These are phyloP conservation scores for Tetrapisispora arboricola DNA, from an alignment of 805 yeast species.

Conservation along the genomic window DNA sequence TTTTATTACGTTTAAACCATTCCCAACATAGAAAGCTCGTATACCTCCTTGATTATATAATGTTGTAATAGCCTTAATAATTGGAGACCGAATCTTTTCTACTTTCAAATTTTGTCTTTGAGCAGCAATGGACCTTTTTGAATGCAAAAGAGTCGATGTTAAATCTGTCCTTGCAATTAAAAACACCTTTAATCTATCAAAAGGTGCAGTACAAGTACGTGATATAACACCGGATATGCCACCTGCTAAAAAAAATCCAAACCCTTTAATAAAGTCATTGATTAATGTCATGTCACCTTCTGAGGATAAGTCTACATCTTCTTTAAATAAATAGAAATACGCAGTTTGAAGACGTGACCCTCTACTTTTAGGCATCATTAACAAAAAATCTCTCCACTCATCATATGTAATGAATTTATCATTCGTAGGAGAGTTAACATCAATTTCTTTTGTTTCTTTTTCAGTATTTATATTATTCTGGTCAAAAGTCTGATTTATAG, in stretches of 20 bases:
- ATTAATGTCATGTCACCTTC: conserved; percentile 89
- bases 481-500: neutral
- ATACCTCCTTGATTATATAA: conserved; percentile 85
- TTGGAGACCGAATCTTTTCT: conserved; percentile 56
- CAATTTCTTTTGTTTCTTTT: conserved; percentile 32
- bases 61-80: conserved; percentile 69
- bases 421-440: too few species aligned
- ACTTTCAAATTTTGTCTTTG: conserved; percentile 30
- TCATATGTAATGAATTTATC: conserved; percentile 70
- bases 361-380: conserved; percentile 70
- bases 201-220: conserved; percentile 94
- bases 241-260: conserved; percentile 89
- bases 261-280: conserved; percentile 67
- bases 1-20: conserved; percentile 84
- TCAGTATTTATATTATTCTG: neutral
- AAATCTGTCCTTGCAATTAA: conserved; percentile 84
- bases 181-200: conserved; percentile 89
- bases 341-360: conserved; percentile 78
- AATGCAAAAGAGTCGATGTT: conserved; percentile 55
- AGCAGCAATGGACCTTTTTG: conserved; percentile 39
- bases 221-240: conserved; percentile 94
- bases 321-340: conserved; percentile 48
- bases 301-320: conserved; percentile 70
- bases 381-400: conserved; percentile 73
- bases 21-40: conserved; percentile 84